phyloP scores from a whole-genome alignment of 139 green algal species.

The Marvania coccoides region DNA sequence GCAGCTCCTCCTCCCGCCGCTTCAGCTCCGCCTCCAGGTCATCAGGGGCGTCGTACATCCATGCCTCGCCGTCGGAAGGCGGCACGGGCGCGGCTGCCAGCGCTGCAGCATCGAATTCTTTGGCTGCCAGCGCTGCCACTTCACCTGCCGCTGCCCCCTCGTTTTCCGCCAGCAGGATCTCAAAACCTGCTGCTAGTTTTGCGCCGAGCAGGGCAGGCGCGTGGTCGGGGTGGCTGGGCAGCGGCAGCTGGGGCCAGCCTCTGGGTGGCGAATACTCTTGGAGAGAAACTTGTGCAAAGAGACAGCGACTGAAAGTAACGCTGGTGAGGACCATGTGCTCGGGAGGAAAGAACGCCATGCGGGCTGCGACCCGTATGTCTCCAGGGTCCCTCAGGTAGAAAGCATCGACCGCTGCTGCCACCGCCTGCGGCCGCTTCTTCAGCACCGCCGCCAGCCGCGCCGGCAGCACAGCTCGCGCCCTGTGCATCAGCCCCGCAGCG shows the following conservation, averaged over 20 bases:
- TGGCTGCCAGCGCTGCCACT: background rate
- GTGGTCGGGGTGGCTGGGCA: slow-evolving; percentile 4
- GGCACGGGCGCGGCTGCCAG: background rate
- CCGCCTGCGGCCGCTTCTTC: slow-evolving; percentile 43
- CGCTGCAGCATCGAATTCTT: background rate
- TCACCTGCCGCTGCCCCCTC: background rate
- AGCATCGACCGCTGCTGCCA: slow-evolving; percentile 50
- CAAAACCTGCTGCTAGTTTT: slow-evolving; percentile 62
- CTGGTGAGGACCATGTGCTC: slow-evolving; percentile 19
- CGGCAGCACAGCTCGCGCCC: slow-evolving; percentile 37
- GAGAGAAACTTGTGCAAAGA: slow-evolving; percentile 63
- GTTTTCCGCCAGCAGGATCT: slow-evolving; percentile 44
- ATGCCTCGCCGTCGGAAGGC: slow-evolving; percentile 34
- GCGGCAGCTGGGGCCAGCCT: slow-evolving; percentile 24
- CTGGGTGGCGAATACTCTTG: slow-evolving; percentile 46
- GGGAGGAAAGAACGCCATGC: slow-evolving; percentile 41
- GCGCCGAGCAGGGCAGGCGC: slow-evolving; percentile 44
- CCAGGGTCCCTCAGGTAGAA: slow-evolving; percentile 47
- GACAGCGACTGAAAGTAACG: slow-evolving; percentile 43
- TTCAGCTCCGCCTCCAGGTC: slow-evolving; percentile 41
- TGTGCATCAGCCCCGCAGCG: slow-evolving; percentile 29
- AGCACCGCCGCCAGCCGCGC: slow-evolving; percentile 39
- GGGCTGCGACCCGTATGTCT: slow-evolving; percentile 40
- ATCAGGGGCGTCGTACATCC: slow-evolving; percentile 29
- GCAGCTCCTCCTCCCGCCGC: slow-evolving; percentile 14